phyloP scores from a whole-genome alignment of 371 early-diverging fungal genomes.

The Choanephora cucurbitarum region DNA sequence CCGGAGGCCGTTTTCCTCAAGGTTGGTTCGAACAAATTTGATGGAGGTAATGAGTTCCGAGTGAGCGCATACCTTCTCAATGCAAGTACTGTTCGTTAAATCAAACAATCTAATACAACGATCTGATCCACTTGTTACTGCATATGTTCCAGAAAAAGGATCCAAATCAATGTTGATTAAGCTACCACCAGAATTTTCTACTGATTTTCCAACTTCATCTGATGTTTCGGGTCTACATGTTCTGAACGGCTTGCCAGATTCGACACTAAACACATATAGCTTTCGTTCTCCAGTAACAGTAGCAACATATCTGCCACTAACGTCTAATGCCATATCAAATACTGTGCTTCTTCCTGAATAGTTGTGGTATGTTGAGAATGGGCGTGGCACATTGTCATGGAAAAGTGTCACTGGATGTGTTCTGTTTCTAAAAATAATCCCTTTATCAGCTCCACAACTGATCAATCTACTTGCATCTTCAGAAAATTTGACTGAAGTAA shows the following conservation, averaged over 20 bases:
- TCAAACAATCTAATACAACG: conserved; percentile 78
- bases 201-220: conserved; percentile 52
- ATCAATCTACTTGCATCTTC: conserved; percentile 65
- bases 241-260: conserved; percentile 70
- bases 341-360: conserved; percentile 73
- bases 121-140: conserved; percentile 74
- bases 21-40: conserved; percentile 54
- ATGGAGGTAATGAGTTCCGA: conserved; percentile 80
- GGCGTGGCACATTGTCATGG: conserved; percentile 15
- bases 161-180: conserved; percentile 71
- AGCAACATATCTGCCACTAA: conserved; percentile 56
- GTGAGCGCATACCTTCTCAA: conserved; percentile 70
- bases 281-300: conserved; percentile 74
- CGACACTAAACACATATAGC: conserved; percentile 62
- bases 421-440: conserved; percentile 71
- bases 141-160: conserved; percentile 71
- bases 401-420: conserved; percentile 21
- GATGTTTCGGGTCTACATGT: conserved; percentile 62
- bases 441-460: conserved; percentile 87
- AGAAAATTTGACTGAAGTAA: conserved; percentile 75
- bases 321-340: conserved; percentile 73
- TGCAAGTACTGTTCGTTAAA: conserved; percentile 62
- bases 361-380: conserved; percentile 68
- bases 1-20: conserved; percentile 44
- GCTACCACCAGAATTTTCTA: conserved; percentile 60